Evolutionary conservation across 805 yeast species (phyloP), one percentile per base, ranked within the genome.

Genomic region (Metschnikowia similis): DNA sequence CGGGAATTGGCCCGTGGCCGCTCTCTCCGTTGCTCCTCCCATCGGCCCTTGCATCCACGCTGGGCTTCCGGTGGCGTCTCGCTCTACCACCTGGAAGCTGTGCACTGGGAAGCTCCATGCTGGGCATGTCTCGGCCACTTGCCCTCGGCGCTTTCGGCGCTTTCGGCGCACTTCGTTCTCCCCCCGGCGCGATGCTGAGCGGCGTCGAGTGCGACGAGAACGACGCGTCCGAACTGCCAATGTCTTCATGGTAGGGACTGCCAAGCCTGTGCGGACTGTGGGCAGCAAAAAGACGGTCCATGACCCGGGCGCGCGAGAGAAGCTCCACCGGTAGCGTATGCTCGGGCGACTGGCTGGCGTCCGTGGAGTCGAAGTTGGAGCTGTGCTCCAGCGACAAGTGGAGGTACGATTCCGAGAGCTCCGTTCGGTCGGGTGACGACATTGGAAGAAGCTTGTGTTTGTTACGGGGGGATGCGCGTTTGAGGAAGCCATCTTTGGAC

Each of bases 381-480:
- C 57, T 56, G 21, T 56, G 55, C 43, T 64, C 67, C 48, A 58
- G 61, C 13, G 69, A 59, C 16, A 66, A 56, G 50, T 66, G 66
- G 48, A 58, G 50, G 49, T 61, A 67, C 26, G 71, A 66, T 54
- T 68, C 71, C 9, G 69, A 56, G 39, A 62, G 13, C 38, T 56
- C 56, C 43, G 48, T 52, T 6, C 43, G 47, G 41, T 46, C 38
- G 17, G 48, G 45, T 13, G 48, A 32, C 21, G 52, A 47, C 55
- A 50, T 43, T 32, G 16, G 11, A 14, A 9, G 31, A 14, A 21
- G 39, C 30, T 34, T 42, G 46, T 42, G 37, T 32, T 34, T 42
- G 46, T 42, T 34, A 34, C 27, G 17, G 26, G 13, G n/a, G 8
- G 28, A 26, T 31, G 21, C 46, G 46, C 46, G 46, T 43, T 43